These are phyloP conservation scores for Aegilops speltoides DNA, from an alignment of 176 grass and related monocot species.

Conservation along the genomic window DNA sequence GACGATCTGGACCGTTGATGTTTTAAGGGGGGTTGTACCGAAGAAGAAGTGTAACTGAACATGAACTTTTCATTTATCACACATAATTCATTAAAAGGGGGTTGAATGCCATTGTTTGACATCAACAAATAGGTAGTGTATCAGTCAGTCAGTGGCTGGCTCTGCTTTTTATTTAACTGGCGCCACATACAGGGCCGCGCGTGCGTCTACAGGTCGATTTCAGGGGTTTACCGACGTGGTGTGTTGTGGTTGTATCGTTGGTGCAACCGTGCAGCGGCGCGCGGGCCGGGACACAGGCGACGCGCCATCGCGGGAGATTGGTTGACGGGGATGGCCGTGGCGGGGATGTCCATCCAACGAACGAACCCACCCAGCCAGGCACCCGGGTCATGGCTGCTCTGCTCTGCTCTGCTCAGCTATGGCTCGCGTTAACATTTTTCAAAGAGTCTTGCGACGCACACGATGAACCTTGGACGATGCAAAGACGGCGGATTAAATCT, in stretches of 20 bases:
- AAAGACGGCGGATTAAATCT: no score
- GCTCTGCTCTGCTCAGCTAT: no score
- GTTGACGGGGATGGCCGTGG: slow-evolving; percentile 25
- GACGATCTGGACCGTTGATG: no score
- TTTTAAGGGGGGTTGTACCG: no score
- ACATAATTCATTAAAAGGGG: no score
- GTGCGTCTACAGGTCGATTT: neutral
- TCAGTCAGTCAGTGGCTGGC: neutral
- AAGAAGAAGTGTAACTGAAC: no score
- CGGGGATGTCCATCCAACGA: slow-evolving; percentile 18
- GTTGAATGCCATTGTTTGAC: no score
- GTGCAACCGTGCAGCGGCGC: slow-evolving; percentile 5
- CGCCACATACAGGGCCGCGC: neutral
- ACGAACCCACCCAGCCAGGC: no score
- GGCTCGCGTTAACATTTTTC: slow-evolving; percentile 39
- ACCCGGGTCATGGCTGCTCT: neutral
- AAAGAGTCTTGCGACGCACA: no score
- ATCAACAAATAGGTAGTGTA: no score
- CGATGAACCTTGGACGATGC: no score
- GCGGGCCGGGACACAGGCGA: slow-evolving; percentile 3
- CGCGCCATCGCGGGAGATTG: slow-evolving; percentile 27
- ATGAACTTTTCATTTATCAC: no score
- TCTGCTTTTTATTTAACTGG: neutral
- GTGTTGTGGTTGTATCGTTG: slow-evolving; percentile 7
- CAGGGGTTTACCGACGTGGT: neutral